Evolutionary conservation across 163 green algal genomes (phyloP).

Genomic region (Volvox carteri): DNA sequence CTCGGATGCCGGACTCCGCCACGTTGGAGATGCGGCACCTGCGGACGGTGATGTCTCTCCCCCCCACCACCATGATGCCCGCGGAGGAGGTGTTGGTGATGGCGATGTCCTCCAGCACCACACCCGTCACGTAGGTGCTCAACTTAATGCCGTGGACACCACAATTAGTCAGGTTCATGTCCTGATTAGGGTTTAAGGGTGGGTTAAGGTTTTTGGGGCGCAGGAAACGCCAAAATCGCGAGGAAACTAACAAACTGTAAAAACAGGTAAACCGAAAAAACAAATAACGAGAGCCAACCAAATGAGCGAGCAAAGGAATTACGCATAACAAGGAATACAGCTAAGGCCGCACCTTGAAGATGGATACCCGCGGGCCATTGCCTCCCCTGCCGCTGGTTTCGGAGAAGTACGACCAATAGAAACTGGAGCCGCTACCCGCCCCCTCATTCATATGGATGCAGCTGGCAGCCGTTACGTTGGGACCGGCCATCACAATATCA

Average conservation of each 20-base stretch:
- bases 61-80: constrained; percentile 43
- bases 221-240: no score
- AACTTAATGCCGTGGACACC: constrained; percentile 47
- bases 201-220: no score
- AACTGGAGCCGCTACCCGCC: constrained; percentile 20
- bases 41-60: constrained; percentile 15
- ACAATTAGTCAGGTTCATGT: constrained; percentile 34
- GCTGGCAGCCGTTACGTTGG: neutral
- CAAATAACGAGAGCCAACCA: no score
- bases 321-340: no score
- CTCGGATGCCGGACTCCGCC: neutral
- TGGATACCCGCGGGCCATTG: neutral
- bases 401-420: constrained; percentile 42
- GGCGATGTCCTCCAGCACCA: constrained; percentile 24
- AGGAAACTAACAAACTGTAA: no score
- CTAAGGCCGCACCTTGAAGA: constrained; percentile 10
- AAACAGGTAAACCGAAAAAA: no score
- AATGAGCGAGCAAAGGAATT: no score
- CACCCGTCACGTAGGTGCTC: constrained; percentile 37
- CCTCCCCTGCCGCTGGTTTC: neutral
- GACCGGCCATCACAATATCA: constrained; percentile 26
- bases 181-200: no score
- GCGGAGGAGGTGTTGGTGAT: neutral
- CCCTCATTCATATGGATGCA: constrained; percentile 45
- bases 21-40: constrained; percentile 3